Conservation (phyloP, 306 rosid species). For the Elaeagnus macrophylla region DNA sequence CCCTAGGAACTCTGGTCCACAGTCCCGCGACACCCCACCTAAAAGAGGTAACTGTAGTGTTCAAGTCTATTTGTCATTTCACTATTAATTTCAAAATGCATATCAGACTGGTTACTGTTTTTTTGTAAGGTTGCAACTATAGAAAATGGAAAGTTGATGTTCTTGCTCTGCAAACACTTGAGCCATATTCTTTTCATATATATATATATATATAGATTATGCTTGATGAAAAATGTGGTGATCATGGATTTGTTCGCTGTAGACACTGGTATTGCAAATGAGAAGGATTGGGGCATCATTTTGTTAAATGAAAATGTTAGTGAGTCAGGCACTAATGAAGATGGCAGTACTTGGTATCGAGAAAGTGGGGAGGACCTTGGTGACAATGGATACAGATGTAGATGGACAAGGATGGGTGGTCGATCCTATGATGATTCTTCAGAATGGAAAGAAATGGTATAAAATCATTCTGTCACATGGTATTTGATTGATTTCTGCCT, state of each 20-base stretch:
- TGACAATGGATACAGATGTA: constrained; percentile 86
- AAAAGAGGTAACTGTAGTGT: constrained; percentile 57
- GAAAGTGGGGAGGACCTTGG: constrained; percentile 84
- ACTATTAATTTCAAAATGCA: constrained; percentile 3
- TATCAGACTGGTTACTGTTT: not conserved
- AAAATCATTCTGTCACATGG: not conserved
- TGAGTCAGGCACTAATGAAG: constrained; percentile 90
- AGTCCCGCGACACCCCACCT: constrained; percentile 91
- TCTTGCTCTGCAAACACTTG: not conserved
- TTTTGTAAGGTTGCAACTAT: not conserved
- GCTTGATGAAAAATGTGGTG: constrained; percentile 15
- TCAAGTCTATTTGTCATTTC: not conserved
- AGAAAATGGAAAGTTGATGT: not conserved
- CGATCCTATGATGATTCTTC: constrained; percentile 62
- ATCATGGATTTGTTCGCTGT: constrained; percentile 20
- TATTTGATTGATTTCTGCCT: not conserved
- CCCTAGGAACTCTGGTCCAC: constrained; percentile 69
- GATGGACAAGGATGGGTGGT: constrained; percentile 99
- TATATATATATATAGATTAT: not conserved
- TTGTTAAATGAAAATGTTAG: constrained; percentile 60
- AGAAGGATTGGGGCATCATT: constrained; percentile 96
- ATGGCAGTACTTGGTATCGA: constrained; percentile 86
- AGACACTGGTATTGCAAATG: constrained; percentile 95
- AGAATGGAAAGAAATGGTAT: constrained; percentile 95
- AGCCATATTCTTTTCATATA: too few species aligned